Evolutionary conservation across 176 grass and related monocot species (phyloP).

Genomic region (Ampelocalamus luodianensis): DNA sequence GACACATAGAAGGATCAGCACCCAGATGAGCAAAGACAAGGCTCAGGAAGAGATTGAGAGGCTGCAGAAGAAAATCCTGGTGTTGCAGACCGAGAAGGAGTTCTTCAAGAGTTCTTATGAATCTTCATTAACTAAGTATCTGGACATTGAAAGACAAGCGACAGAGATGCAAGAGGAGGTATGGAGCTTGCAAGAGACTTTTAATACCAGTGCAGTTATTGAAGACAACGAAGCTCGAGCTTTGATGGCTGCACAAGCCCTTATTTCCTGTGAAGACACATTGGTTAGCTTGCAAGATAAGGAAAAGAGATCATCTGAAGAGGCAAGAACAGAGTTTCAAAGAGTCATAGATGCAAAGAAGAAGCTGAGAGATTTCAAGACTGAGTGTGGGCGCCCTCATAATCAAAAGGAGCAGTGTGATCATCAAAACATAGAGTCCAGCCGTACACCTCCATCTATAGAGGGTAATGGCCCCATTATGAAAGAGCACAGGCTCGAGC

Average conservation of each 20-base stretch:
- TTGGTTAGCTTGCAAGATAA: constrained; percentile 69
- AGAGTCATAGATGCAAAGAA: constrained; percentile 59
- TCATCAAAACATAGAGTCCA: constrained; percentile 33
- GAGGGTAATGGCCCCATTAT: constrained; percentile 40
- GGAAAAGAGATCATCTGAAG: constrained; percentile 59
- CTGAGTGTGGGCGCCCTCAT: constrained; percentile 45
- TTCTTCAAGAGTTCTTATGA: constrained; percentile 82
- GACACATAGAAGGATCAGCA: constrained; percentile 46
- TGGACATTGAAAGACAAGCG: constrained; percentile 77
- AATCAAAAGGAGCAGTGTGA: constrained; percentile 28
- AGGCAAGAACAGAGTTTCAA: constrained; percentile 60
- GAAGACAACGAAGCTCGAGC: constrained; percentile 91
- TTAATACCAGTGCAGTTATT: constrained; percentile 60
- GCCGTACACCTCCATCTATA: neutral
- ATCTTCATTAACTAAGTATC: constrained; percentile 61
- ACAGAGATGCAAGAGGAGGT: constrained; percentile 71
- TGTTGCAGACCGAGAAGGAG: constrained; percentile 80
- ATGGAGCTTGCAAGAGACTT: constrained; percentile 77
- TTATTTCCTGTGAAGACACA: constrained; percentile 85
- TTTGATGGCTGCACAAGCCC: constrained; percentile 78
- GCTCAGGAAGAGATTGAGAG: constrained; percentile 75
- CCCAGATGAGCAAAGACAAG: constrained; percentile 74
- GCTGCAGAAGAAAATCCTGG: constrained; percentile 80
- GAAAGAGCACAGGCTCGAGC: constrained; percentile 49
- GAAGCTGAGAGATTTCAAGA: constrained; percentile 68